These are phyloP conservation scores for Diplotaxis tenuifolia DNA, from an alignment of 345 rosid genomes.

Conservation along the genomic window DNA sequence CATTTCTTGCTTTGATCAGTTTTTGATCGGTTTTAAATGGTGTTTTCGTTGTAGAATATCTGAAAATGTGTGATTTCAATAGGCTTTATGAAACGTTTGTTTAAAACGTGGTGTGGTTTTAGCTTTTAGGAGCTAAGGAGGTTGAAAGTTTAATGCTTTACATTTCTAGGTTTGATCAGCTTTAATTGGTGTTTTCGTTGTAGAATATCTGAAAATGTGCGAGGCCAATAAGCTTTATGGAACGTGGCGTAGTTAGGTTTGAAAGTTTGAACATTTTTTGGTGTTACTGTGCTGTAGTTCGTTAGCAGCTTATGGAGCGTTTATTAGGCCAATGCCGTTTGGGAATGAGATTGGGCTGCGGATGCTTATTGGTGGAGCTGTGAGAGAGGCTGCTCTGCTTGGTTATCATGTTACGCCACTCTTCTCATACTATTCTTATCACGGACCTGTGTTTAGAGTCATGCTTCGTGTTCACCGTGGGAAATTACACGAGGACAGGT, in stretches of 20 bases:
- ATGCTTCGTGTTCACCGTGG: constrained; percentile 64
- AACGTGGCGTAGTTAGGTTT: no score
- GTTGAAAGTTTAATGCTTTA: constrained; percentile 1
- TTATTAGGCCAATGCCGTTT: constrained; percentile 80
- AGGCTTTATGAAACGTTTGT: no score
- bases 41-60: neutral
- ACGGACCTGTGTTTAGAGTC: constrained; percentile 83
- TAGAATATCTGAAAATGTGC: no score
- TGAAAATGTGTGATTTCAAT: no score
- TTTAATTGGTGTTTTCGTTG: neutral
- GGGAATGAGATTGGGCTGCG: constrained; percentile 86
- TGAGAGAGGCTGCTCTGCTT: constrained; percentile 77
- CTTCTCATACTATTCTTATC: constrained; percentile 78
- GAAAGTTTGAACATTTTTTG: neutral
- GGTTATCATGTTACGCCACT: constrained; percentile 77
- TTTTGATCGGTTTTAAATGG: no score
- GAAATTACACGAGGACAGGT: constrained; percentile 62
- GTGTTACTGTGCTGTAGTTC: constrained; percentile 44
- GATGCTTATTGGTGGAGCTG: constrained; percentile 89
- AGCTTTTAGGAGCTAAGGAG: no score
- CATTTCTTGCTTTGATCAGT: neutral
- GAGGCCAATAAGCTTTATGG: no score
- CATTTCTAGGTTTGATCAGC: neutral
- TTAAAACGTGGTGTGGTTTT: neutral
- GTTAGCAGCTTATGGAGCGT: constrained; percentile 84